Conservation (phyloP, 202 grass and related monocot species). For the Zizania palustris region DNA sequence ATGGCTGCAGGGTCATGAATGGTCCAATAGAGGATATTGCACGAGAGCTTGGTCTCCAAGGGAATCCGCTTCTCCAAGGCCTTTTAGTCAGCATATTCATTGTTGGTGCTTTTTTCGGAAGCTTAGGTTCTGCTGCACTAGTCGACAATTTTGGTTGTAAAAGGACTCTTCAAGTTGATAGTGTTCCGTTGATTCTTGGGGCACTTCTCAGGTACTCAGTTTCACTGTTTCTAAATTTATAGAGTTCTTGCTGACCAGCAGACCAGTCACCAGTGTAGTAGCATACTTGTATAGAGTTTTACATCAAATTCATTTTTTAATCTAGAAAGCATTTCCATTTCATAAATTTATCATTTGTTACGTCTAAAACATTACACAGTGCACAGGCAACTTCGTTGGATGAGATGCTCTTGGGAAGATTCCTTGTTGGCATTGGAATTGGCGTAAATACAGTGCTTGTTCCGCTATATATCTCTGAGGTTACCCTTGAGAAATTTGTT, state of each 20-base stretch:
- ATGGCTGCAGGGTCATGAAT: slow-evolving; percentile 85
- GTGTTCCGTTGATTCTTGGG: slow-evolving; percentile 82
- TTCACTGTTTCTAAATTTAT: slow-evolving; percentile 34
- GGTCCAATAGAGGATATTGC: slow-evolving; percentile 95
- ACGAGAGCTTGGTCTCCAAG: slow-evolving; percentile 85
- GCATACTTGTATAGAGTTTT: slow-evolving; percentile 3
- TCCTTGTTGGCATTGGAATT: slow-evolving; percentile 92
- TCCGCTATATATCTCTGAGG: slow-evolving; percentile 90
- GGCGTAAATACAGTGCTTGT: slow-evolving; percentile 92
- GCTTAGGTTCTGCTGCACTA: slow-evolving; percentile 65
- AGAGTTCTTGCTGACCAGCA: not conserved
- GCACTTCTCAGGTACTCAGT: slow-evolving; percentile 73
- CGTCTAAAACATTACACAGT: slow-evolving; percentile 51
- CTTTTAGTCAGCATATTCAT: slow-evolving; percentile 99
- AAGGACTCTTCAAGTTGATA: slow-evolving; percentile 85
- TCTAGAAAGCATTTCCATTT: not conserved
- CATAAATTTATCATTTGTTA: slow-evolving; percentile 25
- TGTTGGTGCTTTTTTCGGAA: slow-evolving; percentile 91
- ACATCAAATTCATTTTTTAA: slow-evolving; percentile 23
- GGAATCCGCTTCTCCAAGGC: slow-evolving; percentile 90
- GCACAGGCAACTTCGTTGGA: slow-evolving; percentile 81
- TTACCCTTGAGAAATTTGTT: slow-evolving; percentile 51
- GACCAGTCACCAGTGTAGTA: not conserved
- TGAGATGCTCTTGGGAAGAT: slow-evolving; percentile 96
- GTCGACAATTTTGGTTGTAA: slow-evolving; percentile 92